phyloP scores from a whole-genome alignment of 495 filamentous ascomycete species.

The Neohortaea acidophila region DNA sequence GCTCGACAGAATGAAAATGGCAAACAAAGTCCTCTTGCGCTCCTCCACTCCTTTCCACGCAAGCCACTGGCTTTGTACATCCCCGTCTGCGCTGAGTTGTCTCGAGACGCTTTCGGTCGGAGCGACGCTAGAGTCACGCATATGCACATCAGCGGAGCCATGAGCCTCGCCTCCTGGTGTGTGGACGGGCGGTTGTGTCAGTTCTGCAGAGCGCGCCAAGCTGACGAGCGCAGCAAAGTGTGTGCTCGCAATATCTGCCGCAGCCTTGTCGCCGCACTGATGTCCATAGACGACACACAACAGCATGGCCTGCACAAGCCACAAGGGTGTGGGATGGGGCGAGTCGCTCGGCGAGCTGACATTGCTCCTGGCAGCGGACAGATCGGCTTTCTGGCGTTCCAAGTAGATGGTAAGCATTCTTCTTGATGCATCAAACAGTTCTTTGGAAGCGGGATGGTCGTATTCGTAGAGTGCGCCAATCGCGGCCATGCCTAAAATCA shows the following conservation, averaged over 20 bases:
- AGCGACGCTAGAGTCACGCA: conserved; percentile 26
- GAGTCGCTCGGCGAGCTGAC: conserved; percentile 45
- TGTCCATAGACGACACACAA: conserved; percentile 94
- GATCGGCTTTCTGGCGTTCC: conserved; percentile 77
- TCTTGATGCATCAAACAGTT: conserved; percentile 83
- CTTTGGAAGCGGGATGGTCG: conserved; percentile 62
- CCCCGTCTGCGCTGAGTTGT: conserved; percentile 19
- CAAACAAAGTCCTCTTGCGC: conserved; percentile 83
- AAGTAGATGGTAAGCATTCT: conserved; percentile 89
- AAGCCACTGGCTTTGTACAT: conserved; percentile 73
- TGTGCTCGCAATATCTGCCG: conserved; percentile 78
- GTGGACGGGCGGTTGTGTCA: conserved; percentile 37
- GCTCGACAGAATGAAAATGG: conserved; percentile 80
- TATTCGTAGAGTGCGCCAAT: conserved; percentile 92
- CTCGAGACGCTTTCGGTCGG: conserved; percentile 21
- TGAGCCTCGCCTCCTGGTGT: conserved; percentile 3
- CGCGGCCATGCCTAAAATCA: conserved; percentile 89
- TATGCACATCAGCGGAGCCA: conserved; percentile 28
- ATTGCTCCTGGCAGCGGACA: conserved; percentile 62
- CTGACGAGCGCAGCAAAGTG: conserved; percentile 85
- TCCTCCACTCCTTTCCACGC: conserved; percentile 82
- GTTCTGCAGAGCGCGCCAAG: conserved; percentile 71
- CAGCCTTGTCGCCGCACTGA: conserved; percentile 80
- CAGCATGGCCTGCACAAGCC: conserved; percentile 98
- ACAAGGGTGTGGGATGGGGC: conserved; percentile 70